phyloP scores from a whole-genome alignment of 2,329 filamentous ascomycete genomes.

The Neurospora sp. region DNA sequence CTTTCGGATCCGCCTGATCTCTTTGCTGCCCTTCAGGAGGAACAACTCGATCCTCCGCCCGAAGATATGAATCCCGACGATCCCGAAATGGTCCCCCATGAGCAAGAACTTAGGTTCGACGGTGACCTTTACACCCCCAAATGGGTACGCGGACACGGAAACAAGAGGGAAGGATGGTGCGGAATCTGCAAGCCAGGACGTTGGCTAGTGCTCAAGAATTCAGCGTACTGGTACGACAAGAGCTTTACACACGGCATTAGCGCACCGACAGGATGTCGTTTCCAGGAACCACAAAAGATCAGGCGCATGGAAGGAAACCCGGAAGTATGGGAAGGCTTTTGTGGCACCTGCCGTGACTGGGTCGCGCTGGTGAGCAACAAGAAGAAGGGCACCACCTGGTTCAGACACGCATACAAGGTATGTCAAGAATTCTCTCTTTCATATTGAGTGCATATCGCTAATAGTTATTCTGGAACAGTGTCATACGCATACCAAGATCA shows the following conservation, averaged over 20 bases:
- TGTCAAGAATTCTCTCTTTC: conserved; percentile 15
- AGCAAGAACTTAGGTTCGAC: conserved; percentile 69
- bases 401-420: conserved; percentile 81
- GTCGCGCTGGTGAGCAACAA: conserved; percentile 74
- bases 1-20: conserved; percentile 68
- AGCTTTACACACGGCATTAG: conserved; percentile 82
- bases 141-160: conserved; percentile 78
- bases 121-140: conserved; percentile 75
- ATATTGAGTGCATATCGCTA: neutral
- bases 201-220: conserved; percentile 85
- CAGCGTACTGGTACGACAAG: conserved; percentile 89
- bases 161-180: conserved; percentile 84
- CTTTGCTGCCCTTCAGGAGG: conserved; percentile 64
- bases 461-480: conserved; percentile 35
- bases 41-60: conserved; percentile 63
- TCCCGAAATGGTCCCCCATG: conserved; percentile 64
- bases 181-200: conserved; percentile 78
- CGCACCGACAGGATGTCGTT: conserved; percentile 67
- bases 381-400: conserved; percentile 90
- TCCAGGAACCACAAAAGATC: conserved; percentile 67
- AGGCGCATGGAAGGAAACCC: conserved; percentile 71
- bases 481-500: conserved; percentile 62
- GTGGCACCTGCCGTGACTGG: conserved; percentile 71
- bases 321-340: conserved; percentile 73
- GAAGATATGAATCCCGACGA: conserved; percentile 76